phyloP scores from a whole-genome alignment of 148 eudicot species.

The Persicaria maculosa region DNA sequence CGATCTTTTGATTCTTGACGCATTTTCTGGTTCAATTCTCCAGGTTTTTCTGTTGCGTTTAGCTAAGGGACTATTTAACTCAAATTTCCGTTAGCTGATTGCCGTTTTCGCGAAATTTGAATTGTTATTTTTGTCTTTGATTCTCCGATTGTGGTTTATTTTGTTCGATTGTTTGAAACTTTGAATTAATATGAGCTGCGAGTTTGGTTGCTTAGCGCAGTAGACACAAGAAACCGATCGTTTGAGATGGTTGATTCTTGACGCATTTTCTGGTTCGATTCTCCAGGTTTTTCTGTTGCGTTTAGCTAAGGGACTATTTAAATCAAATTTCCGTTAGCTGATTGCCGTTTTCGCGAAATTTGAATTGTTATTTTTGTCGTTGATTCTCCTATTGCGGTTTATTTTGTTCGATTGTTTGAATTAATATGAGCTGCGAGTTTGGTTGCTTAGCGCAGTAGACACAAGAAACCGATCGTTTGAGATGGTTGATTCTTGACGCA shows the following conservation, averaged over 20 bases:
- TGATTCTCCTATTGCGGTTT: not conserved
- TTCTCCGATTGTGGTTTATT: not conserved
- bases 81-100: not conserved
- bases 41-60: no score
- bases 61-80: no score
- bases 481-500: no score
- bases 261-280: not conserved
- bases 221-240: not conserved
- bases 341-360: not conserved
- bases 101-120: not conserved
- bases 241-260: no score
- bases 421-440: not conserved
- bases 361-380: not conserved
- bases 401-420: not conserved
- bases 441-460: not conserved
- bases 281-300: not conserved
- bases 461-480: not conserved
- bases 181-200: not conserved
- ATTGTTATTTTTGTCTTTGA: not conserved
- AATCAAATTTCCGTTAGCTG: not conserved
- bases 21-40: no score
- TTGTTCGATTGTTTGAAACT: not conserved
- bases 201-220: not conserved
- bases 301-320: conserved; percentile 3
- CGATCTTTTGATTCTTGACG: no score